Evolutionary conservation across 176 grass and related monocot genomes (phyloP), one percentile per base, ranked within the genome.

Genomic region (Lolium multiflorum): DNA sequence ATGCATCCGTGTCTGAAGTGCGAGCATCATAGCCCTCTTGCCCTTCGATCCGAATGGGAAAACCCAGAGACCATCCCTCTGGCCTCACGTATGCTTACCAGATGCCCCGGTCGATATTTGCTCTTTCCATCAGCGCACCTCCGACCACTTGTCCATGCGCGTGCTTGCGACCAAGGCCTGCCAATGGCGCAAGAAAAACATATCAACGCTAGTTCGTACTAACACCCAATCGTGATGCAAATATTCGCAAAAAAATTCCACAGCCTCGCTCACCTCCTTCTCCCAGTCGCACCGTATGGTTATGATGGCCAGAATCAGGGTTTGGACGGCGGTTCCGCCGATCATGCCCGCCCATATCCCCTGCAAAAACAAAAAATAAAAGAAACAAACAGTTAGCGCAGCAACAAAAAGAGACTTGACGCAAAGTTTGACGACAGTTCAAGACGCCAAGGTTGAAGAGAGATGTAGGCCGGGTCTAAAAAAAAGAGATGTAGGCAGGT

Each of bases 341-440:
- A 98, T 98, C 95, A 98, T 98, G 7, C 95, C 95, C 13, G 87
- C 93, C 95, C 95, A 98, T 41, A 98, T 95, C 3, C 95, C 95
- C 95, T 98, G 51, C 65, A 56, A 67, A 10, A 2, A n/a, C n/a
- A n/a, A n/a, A n/a, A n/a, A n/a, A n/a, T n/a, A n/a, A 10, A 12
- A 51, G 37, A 18, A 68, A 1, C 21, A 9, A 28, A 18, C 15
- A 8, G 22, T 37, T 18, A 37, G 7, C 21, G 25, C 18, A 14
- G 52, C 14, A 43, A 65, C 50, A 12, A 38, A 12, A 31, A 4
- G 26, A 11, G 50, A n/a, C 12, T 16, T 20, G 12, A 12, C 4
- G 4, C 1, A 4, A 74, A 26, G 22, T n/a, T 69, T 12, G 31
- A 35, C 31, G 39, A 17, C 1, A 5, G 7, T 11, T 6, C 16